Conservation (phyloP, 176 grass and related monocot species). For the Aegilops sharonensis region DNA sequence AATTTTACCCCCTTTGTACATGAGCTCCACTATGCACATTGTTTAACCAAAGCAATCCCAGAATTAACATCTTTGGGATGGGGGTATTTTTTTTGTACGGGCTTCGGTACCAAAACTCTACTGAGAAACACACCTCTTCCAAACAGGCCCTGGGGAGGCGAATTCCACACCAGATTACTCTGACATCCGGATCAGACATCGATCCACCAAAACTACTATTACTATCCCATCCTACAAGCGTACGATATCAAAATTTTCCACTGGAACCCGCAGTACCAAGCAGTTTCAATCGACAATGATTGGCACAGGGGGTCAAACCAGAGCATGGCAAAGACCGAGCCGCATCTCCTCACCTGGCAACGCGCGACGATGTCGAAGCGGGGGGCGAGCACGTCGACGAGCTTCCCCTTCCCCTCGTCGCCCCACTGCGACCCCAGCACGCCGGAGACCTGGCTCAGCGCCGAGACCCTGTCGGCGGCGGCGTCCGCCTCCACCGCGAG, state of each 20-base stretch:
- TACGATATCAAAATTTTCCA: not conserved
- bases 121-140: not conserved
- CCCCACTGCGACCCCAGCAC: constrained; percentile 90
- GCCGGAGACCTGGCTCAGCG: constrained; percentile 69
- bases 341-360: constrained; percentile 52
- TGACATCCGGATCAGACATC: not conserved
- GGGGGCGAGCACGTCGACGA: constrained; percentile 70
- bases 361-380: constrained; percentile 73
- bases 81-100: not conserved
- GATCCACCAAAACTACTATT: not conserved
- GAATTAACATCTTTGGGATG: not conserved
- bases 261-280: not conserved
- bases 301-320: not conserved
- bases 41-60: not conserved
- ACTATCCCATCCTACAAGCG: not conserved
- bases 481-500: constrained; percentile 34
- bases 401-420: constrained; percentile 88
- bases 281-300: constrained; percentile 14
- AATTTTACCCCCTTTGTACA: not conserved
- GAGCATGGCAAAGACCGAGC: not conserved
- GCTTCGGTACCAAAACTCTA: not conserved
- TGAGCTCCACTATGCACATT: not conserved
- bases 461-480: constrained; percentile 44
- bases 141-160: not conserved
- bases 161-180: constrained; percentile 8